phyloP scores from a whole-genome alignment of 2,329 filamentous ascomycete genomes.

The Blumeria graminis region DNA sequence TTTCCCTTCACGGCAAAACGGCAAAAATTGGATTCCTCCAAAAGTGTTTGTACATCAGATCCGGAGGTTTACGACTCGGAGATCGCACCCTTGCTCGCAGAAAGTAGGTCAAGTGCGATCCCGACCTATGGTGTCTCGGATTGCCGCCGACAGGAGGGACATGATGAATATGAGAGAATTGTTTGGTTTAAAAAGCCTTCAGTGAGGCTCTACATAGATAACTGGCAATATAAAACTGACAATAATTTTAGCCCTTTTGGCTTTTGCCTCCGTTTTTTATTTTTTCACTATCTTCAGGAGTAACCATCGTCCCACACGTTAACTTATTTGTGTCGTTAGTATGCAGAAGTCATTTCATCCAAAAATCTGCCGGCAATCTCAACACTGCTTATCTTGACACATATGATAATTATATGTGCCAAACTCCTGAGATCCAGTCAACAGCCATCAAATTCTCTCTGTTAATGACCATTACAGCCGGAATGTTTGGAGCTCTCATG shows the following conservation, averaged over 20 bases:
- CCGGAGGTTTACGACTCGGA: slow-evolving; percentile 2
- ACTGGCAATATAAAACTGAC: too few species aligned
- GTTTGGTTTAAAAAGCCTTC: slow-evolving; percentile 40
- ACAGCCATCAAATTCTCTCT: slow-evolving; percentile 58
- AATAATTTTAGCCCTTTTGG: slow-evolving; percentile 43
- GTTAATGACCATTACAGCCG: slow-evolving; percentile 47
- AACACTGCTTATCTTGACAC: slow-evolving; percentile 38
- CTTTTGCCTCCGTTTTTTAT: slow-evolving; percentile 35
- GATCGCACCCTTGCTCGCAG: slow-evolving; percentile 10
- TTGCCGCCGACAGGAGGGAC: background rate
- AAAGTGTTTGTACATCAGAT: too few species aligned
- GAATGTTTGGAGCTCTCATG: slow-evolving; percentile 54
- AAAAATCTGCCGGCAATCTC: slow-evolving; percentile 34
- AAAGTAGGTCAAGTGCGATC: slow-evolving; percentile 20
- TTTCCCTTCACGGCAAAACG: too few species aligned
- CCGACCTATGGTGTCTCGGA: too few species aligned
- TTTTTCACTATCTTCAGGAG: background rate
- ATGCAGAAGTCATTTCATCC: slow-evolving; percentile 59
- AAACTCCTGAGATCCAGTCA: slow-evolving; percentile 52
- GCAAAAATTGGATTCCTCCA: too few species aligned
- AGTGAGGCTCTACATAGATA: slow-evolving; percentile 18
- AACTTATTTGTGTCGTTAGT: slow-evolving; percentile 69
- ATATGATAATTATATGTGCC: slow-evolving; percentile 58
- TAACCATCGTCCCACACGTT: slow-evolving; percentile 49
- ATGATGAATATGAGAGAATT: slow-evolving; percentile 32